Evolutionary conservation across 2,329 filamentous ascomycete species (phyloP), one percentile per base, ranked within the genome.

Genomic region (Cladosporium sp.): DNA sequence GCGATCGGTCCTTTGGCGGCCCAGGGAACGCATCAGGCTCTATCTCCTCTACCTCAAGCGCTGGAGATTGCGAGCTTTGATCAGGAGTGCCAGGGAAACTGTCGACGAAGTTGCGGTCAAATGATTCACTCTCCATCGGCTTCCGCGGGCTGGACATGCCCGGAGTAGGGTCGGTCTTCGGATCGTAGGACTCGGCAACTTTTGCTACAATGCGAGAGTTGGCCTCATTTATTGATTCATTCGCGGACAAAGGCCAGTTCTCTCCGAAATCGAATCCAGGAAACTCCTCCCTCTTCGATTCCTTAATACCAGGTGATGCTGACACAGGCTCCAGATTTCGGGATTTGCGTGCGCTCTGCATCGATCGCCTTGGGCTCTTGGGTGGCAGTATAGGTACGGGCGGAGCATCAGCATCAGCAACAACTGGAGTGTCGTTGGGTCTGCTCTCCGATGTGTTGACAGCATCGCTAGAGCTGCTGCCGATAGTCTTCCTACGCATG

Each of bases 91-190:
- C 44, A 1, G 62, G 65, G 8, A 68, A 47, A 43, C 58, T 64
- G 24, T 62, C 54, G 7, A 68, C 60, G 47, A 68, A 67, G 48
- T 63, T 60, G 18, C 56, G 58, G 22, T 68, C 60, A 34, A 68
- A 68, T 7, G 48, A 54, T 50, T 67, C 60, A 8, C 60, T 62
- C 27, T 56, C 57, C 24, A 67, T 53, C 7, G 62, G 50, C 8
- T 52, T 55, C 47, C 54, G 58, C 4, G 57, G 52, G 12, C 40
- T 54, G 6, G 45, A 43, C 37, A 48, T 13, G 18, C 37, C 27
- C 5, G 45, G 13, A 24, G 24, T 29, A 24, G 39, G 36, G 22
- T 34, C n/a, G 7, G 13, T 12, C 12, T 17, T 20, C 20, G 47
- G 37, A 29, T 19, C 37, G 6, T 41, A 36, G 24, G 40, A n/a